These are phyloP conservation scores for Spathaspora sp. DNA, from an alignment of 1,139 yeast species.

Conservation along the genomic window DNA sequence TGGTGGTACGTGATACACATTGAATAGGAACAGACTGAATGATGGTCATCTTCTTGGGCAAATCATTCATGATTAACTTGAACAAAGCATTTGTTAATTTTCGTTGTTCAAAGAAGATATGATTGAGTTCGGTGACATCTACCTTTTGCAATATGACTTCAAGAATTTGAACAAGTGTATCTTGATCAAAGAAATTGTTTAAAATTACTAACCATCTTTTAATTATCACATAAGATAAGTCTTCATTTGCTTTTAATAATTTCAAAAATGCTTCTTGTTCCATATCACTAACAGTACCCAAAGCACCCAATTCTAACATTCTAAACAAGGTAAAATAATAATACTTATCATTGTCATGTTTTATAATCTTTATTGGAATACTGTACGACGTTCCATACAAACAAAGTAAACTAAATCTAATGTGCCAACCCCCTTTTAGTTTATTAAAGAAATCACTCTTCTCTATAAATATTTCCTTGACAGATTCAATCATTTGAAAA, in stretches of 20 bases:
- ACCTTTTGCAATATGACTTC: conserved; percentile 9
- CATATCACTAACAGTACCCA: conserved; percentile 15
- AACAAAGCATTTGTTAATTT: conserved; percentile 29
- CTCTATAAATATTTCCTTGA: conserved; percentile 15
- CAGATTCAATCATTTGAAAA: conserved; percentile 19
- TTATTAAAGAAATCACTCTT: conserved; percentile 13
- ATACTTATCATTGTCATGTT: conserved; percentile 15
- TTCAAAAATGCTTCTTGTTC: conserved; percentile 26
- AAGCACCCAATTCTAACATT: conserved; percentile 42
- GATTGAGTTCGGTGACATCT: not conserved
- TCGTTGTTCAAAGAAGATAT: conserved; percentile 46
- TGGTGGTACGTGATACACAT: conserved; percentile 44
- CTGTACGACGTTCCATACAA: conserved; percentile 42
- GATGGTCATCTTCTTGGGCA: conserved; percentile 6
- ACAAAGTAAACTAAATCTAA: conserved; percentile 47
- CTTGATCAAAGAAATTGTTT: conserved; percentile 30
- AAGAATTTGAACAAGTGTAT: conserved; percentile 16
- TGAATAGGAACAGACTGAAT: conserved; percentile 43
- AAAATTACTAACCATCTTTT: conserved; percentile 59
- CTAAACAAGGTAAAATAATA: conserved; percentile 46
- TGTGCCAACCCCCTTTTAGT: conserved; percentile 38
- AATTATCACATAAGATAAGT: conserved; percentile 28
- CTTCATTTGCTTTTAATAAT: conserved; percentile 15
- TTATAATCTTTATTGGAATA: conserved; percentile 6
- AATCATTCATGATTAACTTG: conserved; percentile 13